These are phyloP conservation scores for Alternaria postmessia DNA, from an alignment of 2,329 filamentous ascomycete genomes.

Conservation along the genomic window DNA sequence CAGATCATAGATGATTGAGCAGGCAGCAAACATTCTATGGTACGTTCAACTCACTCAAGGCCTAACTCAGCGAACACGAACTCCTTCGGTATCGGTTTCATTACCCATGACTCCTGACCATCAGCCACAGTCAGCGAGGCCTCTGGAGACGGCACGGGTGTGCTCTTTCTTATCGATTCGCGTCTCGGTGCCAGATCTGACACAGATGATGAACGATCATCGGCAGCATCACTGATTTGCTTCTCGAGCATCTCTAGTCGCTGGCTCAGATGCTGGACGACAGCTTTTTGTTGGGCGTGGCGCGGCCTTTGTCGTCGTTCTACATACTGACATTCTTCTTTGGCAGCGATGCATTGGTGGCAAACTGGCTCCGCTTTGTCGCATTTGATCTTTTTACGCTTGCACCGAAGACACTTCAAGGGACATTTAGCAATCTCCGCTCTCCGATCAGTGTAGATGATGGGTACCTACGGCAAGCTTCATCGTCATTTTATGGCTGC, in stretches of 20 bases:
- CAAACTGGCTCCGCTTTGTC: conserved; percentile 35
- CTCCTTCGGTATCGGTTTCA: neutral
- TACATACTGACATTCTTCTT: conserved; percentile 38
- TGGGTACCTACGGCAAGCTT: conserved; percentile 24
- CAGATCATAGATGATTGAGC: neutral
- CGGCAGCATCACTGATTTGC: conserved; percentile 21
- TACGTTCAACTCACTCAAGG: neutral
- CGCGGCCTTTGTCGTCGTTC: conserved; percentile 38
- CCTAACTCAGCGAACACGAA: neutral
- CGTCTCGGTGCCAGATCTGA: neutral
- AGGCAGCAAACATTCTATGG: neutral
- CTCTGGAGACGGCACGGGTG: conserved; percentile 22
- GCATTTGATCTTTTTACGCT: conserved; percentile 41
- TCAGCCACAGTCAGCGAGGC: conserved; percentile 21
- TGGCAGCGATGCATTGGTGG: conserved; percentile 37
- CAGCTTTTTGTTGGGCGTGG: conserved; percentile 31
- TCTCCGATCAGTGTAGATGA: neutral
- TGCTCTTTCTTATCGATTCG: conserved; percentile 2
- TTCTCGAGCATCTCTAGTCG: conserved; percentile 38
- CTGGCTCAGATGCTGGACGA: conserved; percentile 30
- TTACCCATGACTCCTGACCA: conserved; percentile 34
- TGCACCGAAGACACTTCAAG: conserved; percentile 30
- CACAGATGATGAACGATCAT: conserved; percentile 8
- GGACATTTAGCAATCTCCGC: conserved; percentile 1
- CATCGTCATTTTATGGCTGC: conserved; percentile 12